Evolutionary conservation across 78 protist species (phyloP).

Genomic region (Acrasis kona): DNA sequence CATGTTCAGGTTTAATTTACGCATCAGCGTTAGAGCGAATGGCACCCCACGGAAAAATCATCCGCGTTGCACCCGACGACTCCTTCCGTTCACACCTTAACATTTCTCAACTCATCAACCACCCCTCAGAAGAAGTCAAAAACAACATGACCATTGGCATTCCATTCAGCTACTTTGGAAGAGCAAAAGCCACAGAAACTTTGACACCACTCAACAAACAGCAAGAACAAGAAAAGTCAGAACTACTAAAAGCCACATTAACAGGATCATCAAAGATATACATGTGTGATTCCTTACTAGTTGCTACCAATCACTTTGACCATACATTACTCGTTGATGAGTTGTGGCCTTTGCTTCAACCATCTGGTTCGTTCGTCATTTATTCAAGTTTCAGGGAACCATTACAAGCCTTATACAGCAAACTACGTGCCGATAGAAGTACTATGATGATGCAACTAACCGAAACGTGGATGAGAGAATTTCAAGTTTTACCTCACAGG

Average conservation of each 20-base stretch:
- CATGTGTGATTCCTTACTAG: not conserved
- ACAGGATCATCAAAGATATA: no score
- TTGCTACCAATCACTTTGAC: not conserved
- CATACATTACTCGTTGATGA: not conserved
- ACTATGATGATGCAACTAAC: constrained; percentile 9
- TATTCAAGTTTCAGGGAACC: constrained; percentile 13
- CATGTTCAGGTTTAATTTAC: not conserved
- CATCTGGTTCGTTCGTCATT: constrained; percentile 16
- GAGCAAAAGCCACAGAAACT: no score
- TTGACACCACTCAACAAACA: no score
- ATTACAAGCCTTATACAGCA: not conserved
- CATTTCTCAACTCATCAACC: not conserved
- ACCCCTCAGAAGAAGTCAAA: not conserved
- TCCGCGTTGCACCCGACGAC: not conserved
- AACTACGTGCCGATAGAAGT: not conserved
- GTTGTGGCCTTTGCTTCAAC: constrained; percentile 16
- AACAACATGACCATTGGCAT: not conserved
- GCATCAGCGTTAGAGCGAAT: not conserved
- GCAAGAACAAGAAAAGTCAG: no score
- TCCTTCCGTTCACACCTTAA: not conserved
- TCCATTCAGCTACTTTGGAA: not conserved
- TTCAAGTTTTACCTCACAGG: constrained; percentile 18
- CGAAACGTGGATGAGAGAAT: constrained; percentile 13
- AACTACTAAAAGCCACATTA: no score
- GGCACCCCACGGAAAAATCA: not conserved